These are phyloP conservation scores for Prosopis cineraria DNA, from an alignment of 306 rosid species.

Conservation along the genomic window DNA sequence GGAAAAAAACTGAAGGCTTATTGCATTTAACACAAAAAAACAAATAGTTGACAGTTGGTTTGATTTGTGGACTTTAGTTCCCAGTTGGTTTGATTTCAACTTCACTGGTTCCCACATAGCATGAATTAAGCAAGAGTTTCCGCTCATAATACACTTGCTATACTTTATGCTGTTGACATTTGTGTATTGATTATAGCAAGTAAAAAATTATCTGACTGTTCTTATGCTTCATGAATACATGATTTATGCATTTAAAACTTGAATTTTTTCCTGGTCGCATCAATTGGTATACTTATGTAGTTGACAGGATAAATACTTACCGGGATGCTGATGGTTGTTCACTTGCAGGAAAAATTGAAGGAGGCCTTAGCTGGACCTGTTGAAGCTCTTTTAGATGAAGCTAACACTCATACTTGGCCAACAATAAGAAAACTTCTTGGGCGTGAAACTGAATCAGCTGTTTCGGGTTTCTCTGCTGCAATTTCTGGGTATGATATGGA, in stretches of 20 bases:
- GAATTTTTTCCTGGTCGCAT: background rate
- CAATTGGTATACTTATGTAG: constrained; percentile 6
- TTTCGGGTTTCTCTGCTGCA: constrained; percentile 64
- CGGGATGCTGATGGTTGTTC: constrained; percentile 37
- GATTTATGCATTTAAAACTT: background rate
- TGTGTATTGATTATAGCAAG: background rate
- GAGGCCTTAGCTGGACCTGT: constrained; percentile 76
- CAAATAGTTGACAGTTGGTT: background rate
- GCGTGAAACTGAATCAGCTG: constrained; percentile 76
- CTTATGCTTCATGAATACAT: constrained; percentile 21
- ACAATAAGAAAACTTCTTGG: constrained; percentile 67
- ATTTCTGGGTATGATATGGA: constrained; percentile 69
- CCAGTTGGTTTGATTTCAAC: background rate
- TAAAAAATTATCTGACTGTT: constrained; percentile 18
- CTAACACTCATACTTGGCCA: constrained; percentile 81
- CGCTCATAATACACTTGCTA: background rate
- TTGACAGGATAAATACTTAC: constrained; percentile 9
- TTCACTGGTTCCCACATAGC: background rate
- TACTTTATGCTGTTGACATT: constrained; percentile 15
- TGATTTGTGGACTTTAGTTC: background rate
- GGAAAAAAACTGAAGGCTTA: background rate
- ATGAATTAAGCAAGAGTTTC: background rate
- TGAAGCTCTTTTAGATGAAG: constrained; percentile 82
- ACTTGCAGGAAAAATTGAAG: constrained; percentile 73
- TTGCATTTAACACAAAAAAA: background rate